phyloP scores from a whole-genome alignment of 2,329 filamentous ascomycete genomes.

The Diaporthe citri region DNA sequence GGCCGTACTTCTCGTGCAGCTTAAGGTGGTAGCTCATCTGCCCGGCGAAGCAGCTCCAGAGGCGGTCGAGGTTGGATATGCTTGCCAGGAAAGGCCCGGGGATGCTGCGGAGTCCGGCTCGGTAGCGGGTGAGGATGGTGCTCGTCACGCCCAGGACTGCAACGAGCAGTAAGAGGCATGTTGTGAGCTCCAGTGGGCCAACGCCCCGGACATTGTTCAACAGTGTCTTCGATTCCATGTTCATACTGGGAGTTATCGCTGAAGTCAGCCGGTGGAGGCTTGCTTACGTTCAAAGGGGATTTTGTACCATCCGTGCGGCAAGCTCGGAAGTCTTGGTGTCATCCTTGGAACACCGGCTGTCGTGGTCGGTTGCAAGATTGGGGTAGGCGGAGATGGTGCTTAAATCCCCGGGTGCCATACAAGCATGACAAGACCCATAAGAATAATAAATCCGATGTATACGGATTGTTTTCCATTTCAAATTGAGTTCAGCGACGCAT shows the following conservation, averaged over 20 bases:
- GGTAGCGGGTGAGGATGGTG: neutral
- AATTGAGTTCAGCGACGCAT: neutral
- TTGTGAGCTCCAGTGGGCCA: neutral
- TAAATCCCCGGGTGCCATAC: neutral
- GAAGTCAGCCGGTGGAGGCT: rapidly evolving
- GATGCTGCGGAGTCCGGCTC: conserved; percentile 8
- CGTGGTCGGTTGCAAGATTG: neutral
- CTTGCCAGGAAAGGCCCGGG: conserved; percentile 23
- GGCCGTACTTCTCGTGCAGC: conserved; percentile 51
- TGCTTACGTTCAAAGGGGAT: rapidly evolving
- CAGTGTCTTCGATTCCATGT: neutral
- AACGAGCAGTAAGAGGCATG: neutral
- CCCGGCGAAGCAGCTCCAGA: conserved; percentile 13
- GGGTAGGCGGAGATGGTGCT: conserved; percentile 1
- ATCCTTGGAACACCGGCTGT: too few relatives aligned
- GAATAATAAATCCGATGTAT: too few relatives aligned
- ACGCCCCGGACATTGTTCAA: neutral
- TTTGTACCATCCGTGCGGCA: too few relatives aligned
- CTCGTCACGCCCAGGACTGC: neutral
- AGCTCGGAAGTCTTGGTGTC: neutral
- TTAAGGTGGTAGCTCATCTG: conserved; percentile 35
- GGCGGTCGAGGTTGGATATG: conserved; percentile 22
- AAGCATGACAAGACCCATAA: too few relatives aligned
- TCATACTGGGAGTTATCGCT: neutral
- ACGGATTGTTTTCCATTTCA: too few relatives aligned